phyloP scores from a whole-genome alignment of 164 flowering plant species.

The Kalanchoe fedtschenkoi region DNA sequence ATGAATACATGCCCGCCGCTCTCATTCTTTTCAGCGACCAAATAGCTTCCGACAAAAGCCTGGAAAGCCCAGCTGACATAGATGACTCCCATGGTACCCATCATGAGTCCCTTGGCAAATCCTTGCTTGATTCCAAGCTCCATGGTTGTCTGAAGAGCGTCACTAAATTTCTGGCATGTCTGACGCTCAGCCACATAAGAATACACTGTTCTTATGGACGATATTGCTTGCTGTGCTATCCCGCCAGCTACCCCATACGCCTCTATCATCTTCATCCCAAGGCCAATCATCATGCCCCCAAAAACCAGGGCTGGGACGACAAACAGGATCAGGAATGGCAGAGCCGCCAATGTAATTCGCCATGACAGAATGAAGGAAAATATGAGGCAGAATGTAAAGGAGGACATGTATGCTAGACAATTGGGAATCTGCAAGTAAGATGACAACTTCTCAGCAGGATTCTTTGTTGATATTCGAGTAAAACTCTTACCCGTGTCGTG shows the following conservation, averaged over 20 bases:
- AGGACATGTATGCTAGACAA: slow-evolving; percentile 13
- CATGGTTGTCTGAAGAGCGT: slow-evolving; percentile 29
- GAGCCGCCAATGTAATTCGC: slow-evolving; percentile 21
- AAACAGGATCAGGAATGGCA: slow-evolving; percentile 23
- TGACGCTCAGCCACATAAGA: slow-evolving; percentile 35
- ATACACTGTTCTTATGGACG: slow-evolving; percentile 43
- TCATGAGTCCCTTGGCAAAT: slow-evolving; percentile 35
- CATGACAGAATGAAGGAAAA: slow-evolving; percentile 20
- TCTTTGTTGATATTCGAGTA: too few relatives aligned
- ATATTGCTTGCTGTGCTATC: slow-evolving; percentile 48
- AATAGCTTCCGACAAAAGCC: slow-evolving; percentile 33
- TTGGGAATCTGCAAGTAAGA: slow-evolving; percentile 6
- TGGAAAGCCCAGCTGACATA: slow-evolving; percentile 38
- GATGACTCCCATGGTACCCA: slow-evolving; percentile 41
- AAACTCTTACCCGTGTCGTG: too few relatives aligned
- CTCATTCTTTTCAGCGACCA: slow-evolving; percentile 28
- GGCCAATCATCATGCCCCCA: slow-evolving; percentile 21
- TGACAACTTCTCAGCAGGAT: too few relatives aligned
- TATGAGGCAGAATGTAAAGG: slow-evolving; percentile 21
- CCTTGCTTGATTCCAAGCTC: slow-evolving; percentile 37
- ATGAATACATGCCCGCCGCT: slow-evolving; percentile 38
- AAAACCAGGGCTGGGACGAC: slow-evolving; percentile 22
- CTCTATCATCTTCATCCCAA: slow-evolving; percentile 23
- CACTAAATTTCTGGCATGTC: slow-evolving; percentile 29
- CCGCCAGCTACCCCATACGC: slow-evolving; percentile 31